Evolutionary conservation across 495 filamentous ascomycete species (phyloP), one percentile per base, ranked within the genome.

Genomic region (Pseudomonodictys pantanalensis): DNA sequence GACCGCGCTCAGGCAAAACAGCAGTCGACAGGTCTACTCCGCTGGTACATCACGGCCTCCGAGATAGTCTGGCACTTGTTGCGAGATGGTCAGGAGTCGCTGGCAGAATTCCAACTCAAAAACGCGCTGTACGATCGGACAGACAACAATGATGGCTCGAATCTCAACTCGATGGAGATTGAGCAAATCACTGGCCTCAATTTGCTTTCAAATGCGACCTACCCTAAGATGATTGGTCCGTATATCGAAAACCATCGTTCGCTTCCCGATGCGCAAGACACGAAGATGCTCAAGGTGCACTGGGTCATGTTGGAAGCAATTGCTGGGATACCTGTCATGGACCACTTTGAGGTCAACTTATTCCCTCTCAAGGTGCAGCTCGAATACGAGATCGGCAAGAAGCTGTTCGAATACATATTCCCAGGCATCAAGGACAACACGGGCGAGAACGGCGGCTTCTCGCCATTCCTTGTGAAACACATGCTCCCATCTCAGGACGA

Each of bases 221-320:
- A 97, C 73, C 95, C 93, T 11, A 86, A 93, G 65, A 97, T 99
- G 79, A 88, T 99, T 58, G 85, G 87, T 38, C 91, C 93, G 0
- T 97, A 93, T 65, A 74, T 86, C 39, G 87, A 95, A 57, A 79
- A 83, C 48, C 80, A 81, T 25, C 77, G 76, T 8, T 63, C 69
- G 1, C 71, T 74, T 46, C 68, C 77, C 28, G 77, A 81, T 33
- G 72, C 71, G 9, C 68, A 68, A 10, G 79, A 87, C 56, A 72
- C 82, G 17, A 86, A 86, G 56, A 97, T 97, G 88, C 81, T 97
- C 42, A 83, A 87, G 30, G 87, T 99, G 29, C 91, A 91, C 64
- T 99, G 93, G 90, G 86, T 95, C 68, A 96, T 96, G 90, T 80
- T 97, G 6, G 93, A 99, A 70, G 93, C 92, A 32, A 96, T 99